Conservation (phyloP, 306 rosid species). For the Castanospermum australe region DNA sequence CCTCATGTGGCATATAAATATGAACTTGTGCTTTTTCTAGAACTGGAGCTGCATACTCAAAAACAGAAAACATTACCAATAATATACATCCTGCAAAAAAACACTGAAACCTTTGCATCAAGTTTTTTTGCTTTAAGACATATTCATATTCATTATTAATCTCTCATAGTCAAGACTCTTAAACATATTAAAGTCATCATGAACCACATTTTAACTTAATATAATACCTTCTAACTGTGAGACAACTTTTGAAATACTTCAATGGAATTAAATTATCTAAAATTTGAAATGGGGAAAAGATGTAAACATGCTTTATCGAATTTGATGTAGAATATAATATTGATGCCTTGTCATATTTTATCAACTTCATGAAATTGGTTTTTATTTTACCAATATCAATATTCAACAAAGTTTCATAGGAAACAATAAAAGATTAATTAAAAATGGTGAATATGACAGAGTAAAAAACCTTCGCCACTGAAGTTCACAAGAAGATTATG, state of each 20-base stretch:
- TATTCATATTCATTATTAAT: neutral
- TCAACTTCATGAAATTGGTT: neutral
- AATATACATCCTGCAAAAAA: neutral
- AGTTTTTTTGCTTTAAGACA: neutral
- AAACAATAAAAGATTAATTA: neutral
- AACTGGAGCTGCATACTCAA: constrained; percentile 10
- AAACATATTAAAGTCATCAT: neutral
- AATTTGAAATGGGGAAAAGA: neutral
- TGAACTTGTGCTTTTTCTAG: constrained; percentile 52
- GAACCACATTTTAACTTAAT: neutral
- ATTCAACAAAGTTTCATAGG: neutral
- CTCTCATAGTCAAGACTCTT: neutral
- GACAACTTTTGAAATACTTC: neutral
- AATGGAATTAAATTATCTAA: neutral
- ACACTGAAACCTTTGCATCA: neutral
- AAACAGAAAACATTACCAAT: constrained; percentile 15
- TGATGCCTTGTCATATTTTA: neutral
- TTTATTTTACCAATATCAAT: neutral
- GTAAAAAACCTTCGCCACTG: constrained; percentile 44
- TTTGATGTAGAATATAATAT: neutral
- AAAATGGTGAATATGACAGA: neutral
- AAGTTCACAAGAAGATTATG: constrained; percentile 75
- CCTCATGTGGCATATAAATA: constrained; percentile 72
- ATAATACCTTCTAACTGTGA: neutral
- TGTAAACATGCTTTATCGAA: neutral